Conservation (phyloP, 768 basidiomycete species). For the Boletus edulis region DNA sequence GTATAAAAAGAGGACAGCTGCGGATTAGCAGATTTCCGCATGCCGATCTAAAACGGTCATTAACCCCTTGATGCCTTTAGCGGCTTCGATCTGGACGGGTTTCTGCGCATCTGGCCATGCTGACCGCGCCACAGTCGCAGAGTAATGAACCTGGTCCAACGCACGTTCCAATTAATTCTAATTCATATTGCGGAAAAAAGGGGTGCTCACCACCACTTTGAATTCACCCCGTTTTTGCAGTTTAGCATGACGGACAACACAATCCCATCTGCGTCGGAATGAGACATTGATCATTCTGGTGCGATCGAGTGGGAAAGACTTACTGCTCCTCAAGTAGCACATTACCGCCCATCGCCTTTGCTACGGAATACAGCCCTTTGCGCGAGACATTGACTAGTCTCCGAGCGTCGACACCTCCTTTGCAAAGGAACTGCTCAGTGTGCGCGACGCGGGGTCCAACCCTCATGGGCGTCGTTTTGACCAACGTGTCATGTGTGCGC, state of each 20-base stretch:
- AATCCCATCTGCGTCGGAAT: conserved; percentile 34
- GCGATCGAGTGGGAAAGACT: conserved; percentile 18
- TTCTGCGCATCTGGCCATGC: conserved; percentile 34
- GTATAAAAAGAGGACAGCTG: neutral
- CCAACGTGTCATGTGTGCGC: conserved; percentile 24
- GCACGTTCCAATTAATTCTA: conserved; percentile 10
- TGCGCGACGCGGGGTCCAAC: conserved; percentile 35
- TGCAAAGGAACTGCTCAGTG: conserved; percentile 34
- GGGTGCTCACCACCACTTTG: conserved; percentile 32
- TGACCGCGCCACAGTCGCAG: conserved; percentile 37
- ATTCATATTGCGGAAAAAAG: conserved; percentile 7
- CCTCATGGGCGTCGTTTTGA: conserved; percentile 21
- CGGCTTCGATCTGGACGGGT: conserved; percentile 36
- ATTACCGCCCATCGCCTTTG: conserved; percentile 36
- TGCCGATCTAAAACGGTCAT: conserved; percentile 38
- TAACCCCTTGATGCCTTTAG: conserved; percentile 33
- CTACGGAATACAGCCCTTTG: conserved; percentile 31
- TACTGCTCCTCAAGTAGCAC: conserved; percentile 37
- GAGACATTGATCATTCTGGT: conserved; percentile 13
- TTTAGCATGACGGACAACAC: conserved; percentile 32
- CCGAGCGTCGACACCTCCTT: conserved; percentile 35
- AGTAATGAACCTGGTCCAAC: conserved; percentile 30
- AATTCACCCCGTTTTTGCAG: conserved; percentile 31
- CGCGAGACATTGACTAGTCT: conserved; percentile 35
- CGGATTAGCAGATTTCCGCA: conserved; percentile 22